Evolutionary conservation across 2,329 filamentous ascomycete genomes (phyloP).

Genomic region (Albifimbria verrucaria): DNA sequence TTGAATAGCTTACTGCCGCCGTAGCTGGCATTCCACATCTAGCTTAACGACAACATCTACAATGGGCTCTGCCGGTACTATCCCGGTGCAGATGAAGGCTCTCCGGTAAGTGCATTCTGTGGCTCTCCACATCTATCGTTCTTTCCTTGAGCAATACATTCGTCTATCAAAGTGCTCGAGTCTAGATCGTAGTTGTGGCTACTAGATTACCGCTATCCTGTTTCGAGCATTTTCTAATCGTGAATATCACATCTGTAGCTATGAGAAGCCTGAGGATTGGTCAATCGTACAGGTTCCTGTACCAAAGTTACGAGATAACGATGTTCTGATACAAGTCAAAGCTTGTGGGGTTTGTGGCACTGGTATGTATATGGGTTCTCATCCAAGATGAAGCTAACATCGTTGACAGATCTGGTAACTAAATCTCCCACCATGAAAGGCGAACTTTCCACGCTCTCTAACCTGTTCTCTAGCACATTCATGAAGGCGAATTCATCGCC

Average conservation of each 20-base stretch:
- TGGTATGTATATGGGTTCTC: slow-evolving; percentile 35
- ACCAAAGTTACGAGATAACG: slow-evolving; percentile 55
- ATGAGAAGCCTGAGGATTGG: slow-evolving; percentile 61
- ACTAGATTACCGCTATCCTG: no score
- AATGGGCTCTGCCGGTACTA: slow-evolving; percentile 34
- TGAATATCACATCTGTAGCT: slow-evolving; percentile 29
- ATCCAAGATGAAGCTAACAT: slow-evolving; percentile 15
- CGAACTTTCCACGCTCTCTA: background rate
- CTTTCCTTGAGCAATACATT: background rate
- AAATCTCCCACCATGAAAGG: background rate
- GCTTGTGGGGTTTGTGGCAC: slow-evolving; percentile 62
- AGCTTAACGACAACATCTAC: no score
- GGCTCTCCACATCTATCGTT: no score
- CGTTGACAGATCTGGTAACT: slow-evolving; percentile 31
- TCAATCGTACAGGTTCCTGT: slow-evolving; percentile 60
- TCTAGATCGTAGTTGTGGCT: no score
- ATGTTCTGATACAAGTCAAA: slow-evolving; percentile 65
- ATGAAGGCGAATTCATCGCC: slow-evolving; percentile 64
- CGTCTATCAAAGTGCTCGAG: background rate
- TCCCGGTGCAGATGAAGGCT: slow-evolving; percentile 59
- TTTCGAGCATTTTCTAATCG: background rate
- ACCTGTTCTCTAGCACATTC: slow-evolving; percentile 44
- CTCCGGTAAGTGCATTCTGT: slow-evolving; percentile 45
- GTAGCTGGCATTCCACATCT: no score
- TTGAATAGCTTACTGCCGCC: no score